Conservation (phyloP, 2,329 filamentous ascomycete species). For the Fusarium sp. region DNA sequence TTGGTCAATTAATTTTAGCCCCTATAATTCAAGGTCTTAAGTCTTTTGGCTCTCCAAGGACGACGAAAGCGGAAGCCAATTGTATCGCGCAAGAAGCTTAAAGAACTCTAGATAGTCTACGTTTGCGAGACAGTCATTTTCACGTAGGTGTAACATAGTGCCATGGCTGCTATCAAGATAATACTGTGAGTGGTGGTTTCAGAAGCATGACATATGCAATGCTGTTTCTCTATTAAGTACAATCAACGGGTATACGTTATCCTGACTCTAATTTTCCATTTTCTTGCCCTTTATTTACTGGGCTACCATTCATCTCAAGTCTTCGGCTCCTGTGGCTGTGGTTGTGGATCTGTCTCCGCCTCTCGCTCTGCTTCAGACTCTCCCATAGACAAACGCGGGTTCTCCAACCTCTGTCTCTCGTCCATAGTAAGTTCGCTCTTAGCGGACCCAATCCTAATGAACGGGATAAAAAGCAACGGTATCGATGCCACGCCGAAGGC, state of each 20-base stretch:
- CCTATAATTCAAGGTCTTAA: too few species aligned
- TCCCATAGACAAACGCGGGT: conserved; percentile 11
- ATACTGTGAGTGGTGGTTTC: neutral
- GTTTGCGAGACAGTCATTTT: neutral
- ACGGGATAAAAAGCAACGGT: conserved; percentile 38
- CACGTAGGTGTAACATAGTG: too few species aligned
- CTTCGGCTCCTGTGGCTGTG: conserved; percentile 22
- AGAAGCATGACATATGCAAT: neutral
- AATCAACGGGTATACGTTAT: conserved; percentile 1
- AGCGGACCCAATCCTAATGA: conserved; percentile 45
- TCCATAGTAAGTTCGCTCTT: conserved; percentile 47
- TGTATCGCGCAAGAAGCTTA: too few species aligned
- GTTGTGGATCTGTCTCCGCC: conserved; percentile 2
- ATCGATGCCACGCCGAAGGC: conserved; percentile 40
- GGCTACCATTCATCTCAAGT: conserved; percentile 8
- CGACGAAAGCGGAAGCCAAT: too few species aligned
- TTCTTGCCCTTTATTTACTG: conserved; percentile 6
- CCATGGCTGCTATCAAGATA: neutral
- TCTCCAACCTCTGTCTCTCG: conserved; percentile 42
- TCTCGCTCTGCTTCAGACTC: conserved; percentile 22
- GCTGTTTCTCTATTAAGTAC: conserved; percentile 7
- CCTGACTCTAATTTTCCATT: conserved; percentile 7
- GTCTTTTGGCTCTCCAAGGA: too few species aligned
- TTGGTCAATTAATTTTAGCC: too few species aligned
- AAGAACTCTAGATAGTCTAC: too few species aligned